Percentiles rank a stretch among this genome's conserved stretches.
Evolutionary conservation across 768 basidiomycete species (phyloP).

Genomic region (Pleurotus platypus): DNA sequence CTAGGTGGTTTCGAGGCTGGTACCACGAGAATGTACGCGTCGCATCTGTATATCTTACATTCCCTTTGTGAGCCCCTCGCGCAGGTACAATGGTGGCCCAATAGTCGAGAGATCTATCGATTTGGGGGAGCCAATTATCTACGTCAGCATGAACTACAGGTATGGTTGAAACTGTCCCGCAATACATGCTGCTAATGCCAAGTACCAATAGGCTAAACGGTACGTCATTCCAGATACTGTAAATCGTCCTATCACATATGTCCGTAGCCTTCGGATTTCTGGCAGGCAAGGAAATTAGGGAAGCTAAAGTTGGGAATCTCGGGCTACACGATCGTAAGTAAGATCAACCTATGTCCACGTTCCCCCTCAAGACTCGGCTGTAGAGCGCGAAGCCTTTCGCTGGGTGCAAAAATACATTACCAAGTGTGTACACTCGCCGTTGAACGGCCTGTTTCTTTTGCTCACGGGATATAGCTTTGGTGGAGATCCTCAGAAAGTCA

Average conservation of each 20-base stretch:
- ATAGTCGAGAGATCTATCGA: constrained; percentile 43
- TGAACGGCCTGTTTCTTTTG: not conserved
- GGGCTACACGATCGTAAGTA: constrained; percentile 64
- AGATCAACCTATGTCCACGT: no score
- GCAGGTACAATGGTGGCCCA: constrained; percentile 37
- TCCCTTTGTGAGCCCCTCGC: not conserved
- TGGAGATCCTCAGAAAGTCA: constrained; percentile 60
- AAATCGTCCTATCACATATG: not conserved
- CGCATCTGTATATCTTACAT: not conserved
- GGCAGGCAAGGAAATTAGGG: constrained; percentile 46
- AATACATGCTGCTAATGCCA: not conserved
- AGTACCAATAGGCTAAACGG: not conserved
- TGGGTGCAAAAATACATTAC: constrained; percentile 69
- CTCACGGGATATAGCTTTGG: constrained; percentile 39
- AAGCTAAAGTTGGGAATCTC: constrained; percentile 53
- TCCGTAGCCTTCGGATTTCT: constrained; percentile 47
- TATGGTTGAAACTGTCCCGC: not conserved
- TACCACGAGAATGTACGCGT: constrained; percentile 27
- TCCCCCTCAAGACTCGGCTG: not conserved
- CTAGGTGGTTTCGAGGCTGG: constrained; percentile 42
- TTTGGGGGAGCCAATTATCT: constrained; percentile 41
- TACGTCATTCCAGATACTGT: not conserved
- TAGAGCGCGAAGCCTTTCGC: constrained; percentile 53
- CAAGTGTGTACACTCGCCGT: constrained; percentile 10
- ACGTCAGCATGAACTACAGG: constrained; percentile 55